Conservation (phyloP, 306 rosid species). For the Cicer chorassanicum region DNA sequence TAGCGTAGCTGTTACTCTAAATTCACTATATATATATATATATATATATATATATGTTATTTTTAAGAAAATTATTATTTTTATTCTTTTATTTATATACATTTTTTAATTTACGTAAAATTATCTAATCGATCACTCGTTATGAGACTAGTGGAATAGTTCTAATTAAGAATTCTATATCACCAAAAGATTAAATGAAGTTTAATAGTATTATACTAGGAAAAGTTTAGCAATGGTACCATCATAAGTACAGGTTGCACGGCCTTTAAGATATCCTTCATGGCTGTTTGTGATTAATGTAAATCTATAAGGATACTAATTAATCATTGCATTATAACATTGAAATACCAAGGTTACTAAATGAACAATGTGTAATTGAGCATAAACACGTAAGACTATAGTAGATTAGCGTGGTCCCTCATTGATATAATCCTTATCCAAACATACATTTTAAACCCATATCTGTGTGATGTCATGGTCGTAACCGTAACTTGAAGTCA, state of each 20-base stretch:
- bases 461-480: slow-evolving; percentile 63
- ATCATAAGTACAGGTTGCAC: slow-evolving; percentile 10
- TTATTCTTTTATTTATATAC: no score
- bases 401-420: slow-evolving; percentile 49
- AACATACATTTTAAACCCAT: slow-evolving; percentile 50
- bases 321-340: slow-evolving; percentile 26
- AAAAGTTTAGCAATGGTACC: slow-evolving; percentile 6
- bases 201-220: slow-evolving; percentile 9
- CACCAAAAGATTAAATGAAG: background rate
- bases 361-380: slow-evolving; percentile 20
- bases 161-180: background rate
- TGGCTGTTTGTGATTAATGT: background rate
- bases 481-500: slow-evolving; percentile 65
- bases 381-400: slow-evolving; percentile 49
- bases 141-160: no score
- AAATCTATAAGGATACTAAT: background rate
- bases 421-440: slow-evolving; percentile 27
- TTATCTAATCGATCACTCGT: no score
- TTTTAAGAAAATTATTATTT: no score
- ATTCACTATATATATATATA: no score
- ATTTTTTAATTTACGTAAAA: no score
- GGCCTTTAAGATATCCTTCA: slow-evolving; percentile 7
- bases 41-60: no score
- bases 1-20: no score
- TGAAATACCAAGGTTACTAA: slow-evolving; percentile 33